Evolutionary conservation across 192 early-diverging fungal species (phyloP).

Genomic region (Dissophora globulifera): DNA sequence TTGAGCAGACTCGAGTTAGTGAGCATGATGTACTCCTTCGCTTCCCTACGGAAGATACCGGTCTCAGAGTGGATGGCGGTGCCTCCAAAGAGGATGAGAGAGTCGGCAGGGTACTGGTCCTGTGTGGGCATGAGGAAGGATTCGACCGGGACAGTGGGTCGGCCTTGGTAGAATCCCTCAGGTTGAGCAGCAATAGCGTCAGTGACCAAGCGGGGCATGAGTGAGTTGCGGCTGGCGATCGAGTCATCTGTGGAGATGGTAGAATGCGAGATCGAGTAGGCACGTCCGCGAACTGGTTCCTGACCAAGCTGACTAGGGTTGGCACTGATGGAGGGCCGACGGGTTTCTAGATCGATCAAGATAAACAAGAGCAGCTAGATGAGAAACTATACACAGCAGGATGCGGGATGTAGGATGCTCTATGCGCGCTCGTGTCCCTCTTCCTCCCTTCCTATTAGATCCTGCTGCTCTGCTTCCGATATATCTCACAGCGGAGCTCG

Average conservation of each 20-base stretch:
- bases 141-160: slow-evolving; percentile 35
- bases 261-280: slow-evolving; percentile 31
- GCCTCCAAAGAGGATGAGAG: slow-evolving; percentile 43
- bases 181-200: slow-evolving; percentile 1
- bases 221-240: slow-evolving; percentile 35
- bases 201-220: slow-evolving; percentile 17
- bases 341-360: slow-evolving; percentile 2
- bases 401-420: no score
- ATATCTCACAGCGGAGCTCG: no score
- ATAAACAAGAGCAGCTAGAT: background rate
- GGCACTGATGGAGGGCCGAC: slow-evolving; percentile 1
- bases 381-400: background rate
- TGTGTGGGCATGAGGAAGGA: slow-evolving; percentile 47
- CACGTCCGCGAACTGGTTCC: slow-evolving; percentile 9
- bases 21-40: slow-evolving; percentile 43
- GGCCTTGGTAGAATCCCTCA: slow-evolving; percentile 36
- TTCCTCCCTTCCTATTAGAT: no score
- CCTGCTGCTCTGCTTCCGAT: no score
- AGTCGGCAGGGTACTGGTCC: slow-evolving; percentile 41
- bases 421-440: no score
- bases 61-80: slow-evolving; percentile 42
- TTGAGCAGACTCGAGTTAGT: slow-evolving; percentile 47
- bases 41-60: slow-evolving; percentile 37
- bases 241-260: slow-evolving; percentile 47
- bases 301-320: background rate